Percentiles rank a stretch among this genome's conserved stretches.
These are phyloP conservation scores for Trypanosoma theileri DNA, from an alignment of 208 protist genomes.

Conservation along the genomic window DNA sequence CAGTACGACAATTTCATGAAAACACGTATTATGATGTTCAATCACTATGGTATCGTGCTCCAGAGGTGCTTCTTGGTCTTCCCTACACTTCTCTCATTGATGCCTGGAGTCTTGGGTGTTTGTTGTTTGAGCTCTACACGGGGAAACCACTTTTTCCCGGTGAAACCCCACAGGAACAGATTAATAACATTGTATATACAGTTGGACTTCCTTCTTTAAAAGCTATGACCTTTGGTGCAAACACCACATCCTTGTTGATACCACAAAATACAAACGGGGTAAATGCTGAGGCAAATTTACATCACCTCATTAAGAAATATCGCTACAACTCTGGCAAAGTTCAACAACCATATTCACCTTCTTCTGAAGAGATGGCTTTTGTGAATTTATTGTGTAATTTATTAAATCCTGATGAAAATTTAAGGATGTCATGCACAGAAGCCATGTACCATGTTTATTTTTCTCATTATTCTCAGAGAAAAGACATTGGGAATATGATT, in stretches of 20 bases:
- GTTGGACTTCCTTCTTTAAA: constrained; percentile 81
- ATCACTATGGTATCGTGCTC: constrained; percentile 92
- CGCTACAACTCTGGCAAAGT: not conserved
- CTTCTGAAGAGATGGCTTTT: constrained; percentile 45
- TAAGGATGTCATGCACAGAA: constrained; percentile 63
- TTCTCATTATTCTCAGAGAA: not conserved
- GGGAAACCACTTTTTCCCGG: constrained; percentile 94
- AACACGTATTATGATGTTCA: constrained; percentile 96
- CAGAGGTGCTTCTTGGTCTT: constrained; percentile 90
- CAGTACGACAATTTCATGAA: constrained; percentile 94
- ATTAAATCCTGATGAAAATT: constrained; percentile 61
- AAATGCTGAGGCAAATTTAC: constrained; percentile 14
- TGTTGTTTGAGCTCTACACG: constrained; percentile 91
- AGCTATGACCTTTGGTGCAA: constrained; percentile 57
- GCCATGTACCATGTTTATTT: constrained; percentile 74
- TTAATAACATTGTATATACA: constrained; percentile 89
- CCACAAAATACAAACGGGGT: constrained; percentile 16
- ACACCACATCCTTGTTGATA: constrained; percentile 41
- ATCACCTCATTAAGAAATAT: constrained; percentile 22
- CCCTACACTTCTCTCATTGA: constrained; percentile 92
- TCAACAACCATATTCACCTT: not conserved
- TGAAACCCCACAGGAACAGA: constrained; percentile 84
- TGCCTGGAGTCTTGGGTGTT: constrained; percentile 91
- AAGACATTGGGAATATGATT: not conserved
- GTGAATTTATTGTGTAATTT: constrained; percentile 68